Conservation (phyloP, 2,329 filamentous ascomycete genomes). For the Leptodontidium sp. region DNA sequence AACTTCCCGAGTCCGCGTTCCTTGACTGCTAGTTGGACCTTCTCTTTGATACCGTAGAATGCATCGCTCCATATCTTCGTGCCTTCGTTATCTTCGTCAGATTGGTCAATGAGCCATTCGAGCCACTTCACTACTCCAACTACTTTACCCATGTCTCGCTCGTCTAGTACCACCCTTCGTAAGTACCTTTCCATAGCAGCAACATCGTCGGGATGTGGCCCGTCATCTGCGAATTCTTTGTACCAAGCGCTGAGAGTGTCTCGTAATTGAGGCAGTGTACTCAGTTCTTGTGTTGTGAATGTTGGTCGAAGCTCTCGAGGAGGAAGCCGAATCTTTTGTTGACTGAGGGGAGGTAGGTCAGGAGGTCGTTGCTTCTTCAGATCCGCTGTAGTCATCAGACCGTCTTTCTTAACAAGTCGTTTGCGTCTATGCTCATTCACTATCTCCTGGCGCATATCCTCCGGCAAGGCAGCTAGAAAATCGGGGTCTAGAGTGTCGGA, state of each 20-base stretch:
- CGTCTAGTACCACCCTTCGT: conserved; percentile 73
- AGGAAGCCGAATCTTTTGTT: conserved; percentile 54
- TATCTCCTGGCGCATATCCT: conserved; percentile 81
- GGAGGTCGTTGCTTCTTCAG: conserved; percentile 37
- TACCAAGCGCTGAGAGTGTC: conserved; percentile 82
- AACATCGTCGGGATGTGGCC: conserved; percentile 82
- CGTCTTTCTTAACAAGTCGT: conserved; percentile 64
- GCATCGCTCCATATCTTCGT: conserved; percentile 57
- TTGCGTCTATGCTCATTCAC: conserved; percentile 74
- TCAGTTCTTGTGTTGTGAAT: conserved; percentile 67
- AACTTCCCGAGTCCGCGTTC: conserved; percentile 64
- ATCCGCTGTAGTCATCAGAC: conserved; percentile 51
- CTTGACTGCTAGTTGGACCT: conserved; percentile 63
- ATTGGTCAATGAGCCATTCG: conserved; percentile 61
- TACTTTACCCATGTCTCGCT: conserved; percentile 80
- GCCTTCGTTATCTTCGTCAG: conserved; percentile 49
- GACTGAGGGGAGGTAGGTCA: conserved; percentile 29
- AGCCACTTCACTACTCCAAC: conserved; percentile 75
- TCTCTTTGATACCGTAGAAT: conserved; percentile 54
- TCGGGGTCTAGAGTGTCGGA: conserved; percentile 54
- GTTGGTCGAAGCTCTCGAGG: conserved; percentile 62
- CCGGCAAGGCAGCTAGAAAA: conserved; percentile 84
- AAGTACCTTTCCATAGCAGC: conserved; percentile 78
- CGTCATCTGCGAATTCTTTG: conserved; percentile 72
- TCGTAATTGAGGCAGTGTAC: conserved; percentile 69